Evolutionary conservation across 768 basidiomycete genomes (phyloP).

Genomic region (Pulveroboletus frians): DNA sequence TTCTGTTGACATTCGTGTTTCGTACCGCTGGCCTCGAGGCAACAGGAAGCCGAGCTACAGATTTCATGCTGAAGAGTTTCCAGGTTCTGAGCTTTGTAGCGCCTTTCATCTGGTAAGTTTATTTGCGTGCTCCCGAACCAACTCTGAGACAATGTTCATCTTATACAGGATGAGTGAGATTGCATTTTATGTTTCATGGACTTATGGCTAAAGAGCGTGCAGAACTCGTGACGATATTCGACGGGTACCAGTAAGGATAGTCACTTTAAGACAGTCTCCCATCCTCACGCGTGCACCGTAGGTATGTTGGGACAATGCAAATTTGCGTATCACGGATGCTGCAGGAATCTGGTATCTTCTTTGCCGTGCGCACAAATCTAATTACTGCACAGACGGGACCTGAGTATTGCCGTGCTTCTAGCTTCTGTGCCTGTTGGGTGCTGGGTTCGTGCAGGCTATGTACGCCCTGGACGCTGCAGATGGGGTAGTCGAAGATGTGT

Average conservation of each 20-base stretch:
- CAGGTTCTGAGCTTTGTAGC: slow-evolving; percentile 85
- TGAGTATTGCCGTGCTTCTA: slow-evolving; percentile 25
- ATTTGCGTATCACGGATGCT: slow-evolving; percentile 92
- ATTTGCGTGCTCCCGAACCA: background rate
- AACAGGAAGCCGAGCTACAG: slow-evolving; percentile 31
- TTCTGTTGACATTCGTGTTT: slow-evolving; percentile 68
- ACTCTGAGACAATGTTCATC: background rate
- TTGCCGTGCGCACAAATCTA: slow-evolving; percentile 53
- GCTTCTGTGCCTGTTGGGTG: slow-evolving; percentile 75
- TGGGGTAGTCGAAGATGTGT: slow-evolving; percentile 55
- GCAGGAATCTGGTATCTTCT: slow-evolving; percentile 89
- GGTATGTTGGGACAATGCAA: slow-evolving; percentile 89
- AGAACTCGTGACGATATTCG: slow-evolving; percentile 80
- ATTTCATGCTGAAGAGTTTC: slow-evolving; percentile 65
- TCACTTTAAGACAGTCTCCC: background rate
- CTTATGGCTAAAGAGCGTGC: background rate
- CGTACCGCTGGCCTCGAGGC: slow-evolving; percentile 55
- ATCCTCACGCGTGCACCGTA: slow-evolving; percentile 21
- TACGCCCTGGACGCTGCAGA: slow-evolving; percentile 91
- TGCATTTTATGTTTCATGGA: background rate
- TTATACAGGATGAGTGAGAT: slow-evolving; percentile 72
- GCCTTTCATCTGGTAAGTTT: slow-evolving; percentile 77
- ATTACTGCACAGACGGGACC: background rate
- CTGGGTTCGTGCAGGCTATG: slow-evolving; percentile 83
- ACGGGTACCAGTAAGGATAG: slow-evolving; percentile 62